Evolutionary conservation across 345 rosid species (phyloP).

Genomic region (Excoecaria agallocha): DNA sequence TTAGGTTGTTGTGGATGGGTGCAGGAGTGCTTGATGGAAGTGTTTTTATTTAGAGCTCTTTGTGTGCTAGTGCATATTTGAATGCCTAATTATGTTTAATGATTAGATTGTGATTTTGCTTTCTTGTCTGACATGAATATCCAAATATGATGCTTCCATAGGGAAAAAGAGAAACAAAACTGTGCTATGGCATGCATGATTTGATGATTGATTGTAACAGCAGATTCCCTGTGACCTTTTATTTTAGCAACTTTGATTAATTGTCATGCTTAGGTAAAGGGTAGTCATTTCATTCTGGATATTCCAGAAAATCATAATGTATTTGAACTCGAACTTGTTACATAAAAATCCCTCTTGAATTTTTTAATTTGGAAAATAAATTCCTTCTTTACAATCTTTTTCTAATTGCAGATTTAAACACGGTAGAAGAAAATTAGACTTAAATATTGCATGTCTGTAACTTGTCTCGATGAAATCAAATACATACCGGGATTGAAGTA

Average conservation of each 20-base stretch:
- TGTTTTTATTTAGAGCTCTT: neutral
- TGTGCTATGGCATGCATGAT: slow-evolving; percentile 7
- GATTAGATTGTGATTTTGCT: neutral
- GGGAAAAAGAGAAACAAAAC: neutral
- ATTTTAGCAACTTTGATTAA: neutral
- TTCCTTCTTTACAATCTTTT: too few species aligned
- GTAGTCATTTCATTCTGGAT: neutral
- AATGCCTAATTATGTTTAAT: neutral
- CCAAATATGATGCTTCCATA: neutral
- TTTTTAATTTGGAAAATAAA: too few species aligned
- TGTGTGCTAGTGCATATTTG: neutral
- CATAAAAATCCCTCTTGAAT: too few species aligned
- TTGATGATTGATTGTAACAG: slow-evolving; percentile 1
- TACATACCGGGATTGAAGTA: too few species aligned
- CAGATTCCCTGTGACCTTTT: neutral
- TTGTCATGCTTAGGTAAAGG: neutral
- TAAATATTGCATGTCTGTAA: too few species aligned
- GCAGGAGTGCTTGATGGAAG: neutral
- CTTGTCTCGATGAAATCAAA: too few species aligned
- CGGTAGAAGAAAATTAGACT: too few species aligned
- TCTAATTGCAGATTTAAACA: too few species aligned
- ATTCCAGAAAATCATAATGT: too few species aligned
- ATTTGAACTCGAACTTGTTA: too few species aligned
- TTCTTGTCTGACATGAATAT: slow-evolving; percentile 8
- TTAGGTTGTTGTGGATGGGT: neutral